Base-by-base conservation (phyloP, 345 rosid genomes). In the Corymbia maculata region DNA sequence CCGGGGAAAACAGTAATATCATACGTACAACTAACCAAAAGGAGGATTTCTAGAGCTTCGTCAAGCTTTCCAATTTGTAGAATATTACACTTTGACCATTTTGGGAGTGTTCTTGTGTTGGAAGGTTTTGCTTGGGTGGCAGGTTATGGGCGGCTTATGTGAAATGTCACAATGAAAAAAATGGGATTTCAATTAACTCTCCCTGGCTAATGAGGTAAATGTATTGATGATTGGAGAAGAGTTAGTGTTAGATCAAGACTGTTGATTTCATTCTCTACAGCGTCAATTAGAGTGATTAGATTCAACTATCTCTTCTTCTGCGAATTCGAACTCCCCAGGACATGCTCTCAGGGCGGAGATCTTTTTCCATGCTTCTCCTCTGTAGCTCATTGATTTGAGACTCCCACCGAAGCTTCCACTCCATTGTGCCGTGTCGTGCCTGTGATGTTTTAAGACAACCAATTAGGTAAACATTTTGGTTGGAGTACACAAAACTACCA, bases 281-380 rank as follows among this genome's bases (percentile, higher is more conserved):
- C 19, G 49, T 42, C 49, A 42, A 36, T 17, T 75, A 19, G 49
- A 75, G 49, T 5, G 84, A 75, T 75, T 19, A 75, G 45, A 8
- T 70, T 70, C 45, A 32, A 32, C 22, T 9, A 13, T 49, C 52
- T 85, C 50, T 51, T 79, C 0, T 52, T 85, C 85, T 82, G 28
- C 92, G 88, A 87, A 88, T 86, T 87, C 88, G 86, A 49, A 55
- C 86, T 87, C 86, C 92, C 91, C 90, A 87, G 3, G 91, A 90
- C 88, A 88, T 85, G 45, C 45, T 59, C 85, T 75, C 84, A 19
- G 24, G 51, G 59, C 10, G 82, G n/a, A 15, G 85, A 44, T 89
- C 80, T 57, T 36, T 53, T 9, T 88, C 86, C 59, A 9, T 45
- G 50, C 88, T 89, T 82, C 66, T 87, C 49, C 90, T 88, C 75